phyloP scores from a whole-genome alignment of 192 early-diverging fungal species.

The Coemansia sp. region DNA sequence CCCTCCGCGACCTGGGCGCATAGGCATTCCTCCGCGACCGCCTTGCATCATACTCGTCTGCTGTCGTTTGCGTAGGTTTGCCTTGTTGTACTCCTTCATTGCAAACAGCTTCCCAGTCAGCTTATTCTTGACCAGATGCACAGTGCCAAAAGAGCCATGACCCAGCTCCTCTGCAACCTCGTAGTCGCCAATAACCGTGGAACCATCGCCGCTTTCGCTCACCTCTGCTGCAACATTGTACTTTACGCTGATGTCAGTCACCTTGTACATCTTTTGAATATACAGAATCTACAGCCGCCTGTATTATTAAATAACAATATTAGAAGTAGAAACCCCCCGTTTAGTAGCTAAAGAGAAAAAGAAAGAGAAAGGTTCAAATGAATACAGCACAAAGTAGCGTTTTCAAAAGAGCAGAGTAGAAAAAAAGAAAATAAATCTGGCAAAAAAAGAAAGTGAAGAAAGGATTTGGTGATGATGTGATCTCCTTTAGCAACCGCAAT shows the following conservation, averaged over 20 bases:
- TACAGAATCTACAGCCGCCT: not conserved
- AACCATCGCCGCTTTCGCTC: constrained; percentile 68
- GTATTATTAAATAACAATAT: no score
- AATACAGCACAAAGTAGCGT: not conserved
- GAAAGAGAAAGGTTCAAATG: not conserved
- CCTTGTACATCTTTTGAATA: constrained; percentile 41
- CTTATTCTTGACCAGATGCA: constrained; percentile 70
- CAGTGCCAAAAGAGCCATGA: constrained; percentile 86
- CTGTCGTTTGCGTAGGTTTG: constrained; percentile 72
- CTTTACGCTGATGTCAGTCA: constrained; percentile 41
- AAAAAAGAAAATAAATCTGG: not conserved
- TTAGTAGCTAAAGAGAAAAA: not conserved
- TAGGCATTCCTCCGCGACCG: constrained; percentile 39
- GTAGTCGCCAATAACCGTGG: constrained; percentile 83
- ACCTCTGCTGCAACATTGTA: constrained; percentile 63
- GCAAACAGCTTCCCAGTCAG: constrained; percentile 58
- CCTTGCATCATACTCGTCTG: constrained; percentile 60
- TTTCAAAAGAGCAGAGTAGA: constrained; percentile 1
- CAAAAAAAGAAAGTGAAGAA: constrained; percentile 1
- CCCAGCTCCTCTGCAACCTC: constrained; percentile 75
- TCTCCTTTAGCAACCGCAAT: no score
- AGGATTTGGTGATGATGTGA: not conserved
- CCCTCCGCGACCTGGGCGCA: constrained; percentile 22
- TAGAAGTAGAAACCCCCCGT: not conserved
- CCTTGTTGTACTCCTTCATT: constrained; percentile 93